Evolutionary conservation across 192 early-diverging fungal species (phyloP), one percentile per base, ranked within the genome.

Genomic region (Mortierella hygrophila): DNA sequence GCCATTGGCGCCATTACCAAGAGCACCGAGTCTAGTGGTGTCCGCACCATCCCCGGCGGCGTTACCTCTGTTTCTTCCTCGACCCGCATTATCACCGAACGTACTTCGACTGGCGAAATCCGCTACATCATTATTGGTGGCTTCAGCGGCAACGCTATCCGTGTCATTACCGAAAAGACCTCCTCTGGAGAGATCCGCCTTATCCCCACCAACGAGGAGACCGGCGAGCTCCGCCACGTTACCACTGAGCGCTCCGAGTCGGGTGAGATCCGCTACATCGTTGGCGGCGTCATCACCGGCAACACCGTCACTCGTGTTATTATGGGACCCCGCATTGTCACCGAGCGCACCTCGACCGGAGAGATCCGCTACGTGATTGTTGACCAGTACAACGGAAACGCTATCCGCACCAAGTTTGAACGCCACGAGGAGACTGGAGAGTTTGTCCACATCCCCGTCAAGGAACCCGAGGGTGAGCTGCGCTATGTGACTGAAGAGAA

Each of bases 321-420:
- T 52, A 85, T 85, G 82, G 82, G 82, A 68, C 82, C 82, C 55
- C 82, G 82, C 38, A 85, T 85, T 65, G 70, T 85, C 5, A 76
- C 82, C 42, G 82, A 85, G 46, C 82, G 82, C 63, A 85, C 82
- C 77, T 79, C 82, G 49, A 85, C 77, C 20, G 78, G 78, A 29
- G 82, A 85, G 69, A 76, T 85, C 74, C 82, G 82, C 78, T 85
- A 85, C 68, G 78, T 85, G 49, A 85, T 85, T 85, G 29, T 85
- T 71, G 82, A 85, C 37, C 68, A 75, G 73, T 85, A 85, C 82
- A 85, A 79, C 68, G 82, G 82, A 68, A 85, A 85, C 52, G 82
- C 82, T 41, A 85, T 85, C 77, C 78, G 83, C 60, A 86, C 84
- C 75, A 86, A 86, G 84, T 86, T 86, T 78, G 84, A 86, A 52